phyloP scores from a whole-genome alignment of 2,329 filamentous ascomycete species.

The Rhinocladiella mackenziei region DNA sequence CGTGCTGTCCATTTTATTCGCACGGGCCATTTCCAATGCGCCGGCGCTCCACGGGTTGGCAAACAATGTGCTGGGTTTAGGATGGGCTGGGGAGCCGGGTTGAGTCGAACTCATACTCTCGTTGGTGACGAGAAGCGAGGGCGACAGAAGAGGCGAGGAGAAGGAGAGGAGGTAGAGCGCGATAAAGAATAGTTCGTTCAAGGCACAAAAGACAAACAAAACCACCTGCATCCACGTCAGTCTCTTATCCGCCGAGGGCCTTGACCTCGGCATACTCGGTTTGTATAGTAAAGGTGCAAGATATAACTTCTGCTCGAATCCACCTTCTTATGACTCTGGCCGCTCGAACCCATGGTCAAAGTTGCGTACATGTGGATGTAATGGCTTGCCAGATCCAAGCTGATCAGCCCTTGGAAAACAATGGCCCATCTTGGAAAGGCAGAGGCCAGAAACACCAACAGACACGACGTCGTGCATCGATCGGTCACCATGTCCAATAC shows the following conservation, averaged over 20 bases:
- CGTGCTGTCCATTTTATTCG: constrained; percentile 83
- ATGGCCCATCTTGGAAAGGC: constrained; percentile 94
- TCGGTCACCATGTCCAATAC: constrained; percentile 99
- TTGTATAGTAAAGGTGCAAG: constrained; percentile 93
- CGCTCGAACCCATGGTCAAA: constrained; percentile 75
- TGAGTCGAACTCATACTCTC: constrained; percentile 55
- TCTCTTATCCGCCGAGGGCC: background rate
- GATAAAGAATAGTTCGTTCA: constrained; percentile 98
- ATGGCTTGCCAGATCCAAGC: constrained; percentile 88
- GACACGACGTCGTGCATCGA: constrained; percentile 89
- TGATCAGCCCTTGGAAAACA: constrained; percentile 89
- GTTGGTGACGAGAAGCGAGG: constrained; percentile 63
- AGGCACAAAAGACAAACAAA: constrained; percentile 80
- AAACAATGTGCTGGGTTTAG: constrained; percentile 70
- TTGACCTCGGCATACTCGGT: constrained; percentile 66
- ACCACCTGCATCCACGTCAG: constrained; percentile 59
- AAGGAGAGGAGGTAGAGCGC: constrained; percentile 96
- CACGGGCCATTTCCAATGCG: constrained; percentile 84
- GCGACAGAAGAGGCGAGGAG: constrained; percentile 82
- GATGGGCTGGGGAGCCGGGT: constrained; percentile 64
- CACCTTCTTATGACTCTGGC: constrained; percentile 86
- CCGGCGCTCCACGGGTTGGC: constrained; percentile 86
- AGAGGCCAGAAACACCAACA: constrained; percentile 89
- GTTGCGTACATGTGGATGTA: constrained; percentile 99
- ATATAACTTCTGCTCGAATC: constrained; percentile 83